phyloP scores from a whole-genome alignment of 2,329 filamentous ascomycete species.

The Nigrospora sphaerica region DNA sequence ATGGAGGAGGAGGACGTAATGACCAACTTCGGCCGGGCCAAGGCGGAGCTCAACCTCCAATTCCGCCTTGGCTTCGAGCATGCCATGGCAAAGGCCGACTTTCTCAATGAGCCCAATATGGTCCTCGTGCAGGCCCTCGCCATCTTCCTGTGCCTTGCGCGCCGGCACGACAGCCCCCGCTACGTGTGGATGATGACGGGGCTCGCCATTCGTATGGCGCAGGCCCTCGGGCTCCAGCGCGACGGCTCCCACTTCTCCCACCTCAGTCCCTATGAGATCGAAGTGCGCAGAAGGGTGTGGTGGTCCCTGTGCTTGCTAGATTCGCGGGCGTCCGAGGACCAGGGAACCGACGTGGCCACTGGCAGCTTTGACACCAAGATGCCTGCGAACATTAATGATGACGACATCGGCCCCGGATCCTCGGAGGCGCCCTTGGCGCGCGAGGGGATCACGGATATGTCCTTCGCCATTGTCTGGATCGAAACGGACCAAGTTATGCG shows the following conservation, averaged over 20 bases:
- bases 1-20: slow-evolving; percentile 51
- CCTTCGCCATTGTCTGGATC: slow-evolving; percentile 24
- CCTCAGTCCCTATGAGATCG: slow-evolving; percentile 51
- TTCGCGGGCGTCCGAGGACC: slow-evolving; percentile 52
- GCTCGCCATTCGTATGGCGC: slow-evolving; percentile 49
- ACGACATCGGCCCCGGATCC: slow-evolving; percentile 32
- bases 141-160: slow-evolving; percentile 42
- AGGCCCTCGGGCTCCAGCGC: slow-evolving; percentile 53
- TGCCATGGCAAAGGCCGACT: slow-evolving; percentile 39
- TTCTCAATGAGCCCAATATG: slow-evolving; percentile 42
- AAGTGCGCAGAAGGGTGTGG: slow-evolving; percentile 53
- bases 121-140: slow-evolving; percentile 44
- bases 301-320: slow-evolving; percentile 56
- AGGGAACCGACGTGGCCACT: slow-evolving; percentile 56
- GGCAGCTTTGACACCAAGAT: slow-evolving; percentile 52
- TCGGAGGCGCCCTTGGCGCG: slow-evolving; percentile 25
- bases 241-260: slow-evolving; percentile 45
- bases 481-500: slow-evolving; percentile 27
- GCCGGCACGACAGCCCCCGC: slow-evolving; percentile 33
- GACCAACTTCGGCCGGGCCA: slow-evolving; percentile 30
- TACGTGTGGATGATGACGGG: slow-evolving; percentile 51
- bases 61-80: slow-evolving; percentile 37
- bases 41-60: slow-evolving; percentile 26
- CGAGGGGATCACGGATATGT: slow-evolving; percentile 39
- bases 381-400: slow-evolving; percentile 41